Base-by-base conservation (phyloP, 108 stramenopile species). In the Cyclostephanos tholiformis region DNA sequence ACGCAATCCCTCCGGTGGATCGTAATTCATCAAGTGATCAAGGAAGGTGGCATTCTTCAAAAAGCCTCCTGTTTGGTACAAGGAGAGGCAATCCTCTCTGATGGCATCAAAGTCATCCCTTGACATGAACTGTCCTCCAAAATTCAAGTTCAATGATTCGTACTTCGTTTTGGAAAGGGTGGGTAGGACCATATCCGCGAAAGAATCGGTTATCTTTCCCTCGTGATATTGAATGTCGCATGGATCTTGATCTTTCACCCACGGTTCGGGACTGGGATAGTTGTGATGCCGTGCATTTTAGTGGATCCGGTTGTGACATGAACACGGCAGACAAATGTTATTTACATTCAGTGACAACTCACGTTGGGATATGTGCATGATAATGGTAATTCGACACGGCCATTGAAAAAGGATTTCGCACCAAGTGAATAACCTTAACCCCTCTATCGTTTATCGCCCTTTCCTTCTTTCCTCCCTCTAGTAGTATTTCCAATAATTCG, bases 311-410 rank as follows among this genome's bases (percentile, higher is more conserved):
- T 14, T n/a, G 30, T n/a, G 55, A 56, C 22, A 3, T 5, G 12
- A 8, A 1, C 20, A 9, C 23, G 10, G 22, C 53, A 55, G 9
- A 13, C 53, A 16, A 55, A 26, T 55, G 12, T 6, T 55, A 55
- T 58, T 35, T 4, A 58, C 17, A 27, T 58, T 19, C 30, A 12
- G 29, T n/a, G 12, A 65, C 41, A 9, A 46, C 64, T 51, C 32
- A 55, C 67, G 51, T 67, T 53, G 38, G 38, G 32, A 52, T 53
- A 32, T 38, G 67, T 32, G 71, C 71, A 63, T 63, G 71, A 35
- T 72, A 63, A 39, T 72, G 62, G 39, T 72, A 72, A 27, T 72
- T 72, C 22, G 71, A 72, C 10, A 72, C 71, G 19, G 71, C 61
- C 51, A 72, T 50, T 1, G 71, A 25, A 53, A 72, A 72, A 13